A percentile compares a stretch with the other conserved stretches of the same genome.
Conservation (phyloP, 192 early-diverging fungal genomes). For the Backusella mclennaniae region DNA sequence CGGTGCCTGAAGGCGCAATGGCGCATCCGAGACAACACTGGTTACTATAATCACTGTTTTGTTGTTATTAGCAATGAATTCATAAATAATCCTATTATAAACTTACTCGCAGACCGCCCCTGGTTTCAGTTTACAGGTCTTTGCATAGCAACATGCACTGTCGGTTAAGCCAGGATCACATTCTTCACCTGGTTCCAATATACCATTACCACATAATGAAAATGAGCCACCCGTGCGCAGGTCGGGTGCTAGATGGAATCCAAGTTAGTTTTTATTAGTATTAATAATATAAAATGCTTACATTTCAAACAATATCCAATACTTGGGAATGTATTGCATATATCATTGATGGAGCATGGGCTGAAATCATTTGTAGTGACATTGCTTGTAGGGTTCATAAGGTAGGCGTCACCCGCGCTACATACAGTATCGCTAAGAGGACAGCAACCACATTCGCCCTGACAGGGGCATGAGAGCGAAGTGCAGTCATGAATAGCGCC, state of each 20-base stretch:
- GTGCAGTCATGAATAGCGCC: slow-evolving; percentile 93
- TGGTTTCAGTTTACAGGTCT: slow-evolving; percentile 76
- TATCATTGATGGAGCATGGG: slow-evolving; percentile 58
- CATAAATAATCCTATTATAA: not conserved
- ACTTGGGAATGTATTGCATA: slow-evolving; percentile 45
- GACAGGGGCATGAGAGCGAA: slow-evolving; percentile 55
- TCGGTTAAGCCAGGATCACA: slow-evolving; percentile 86
- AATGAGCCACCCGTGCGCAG: slow-evolving; percentile 39
- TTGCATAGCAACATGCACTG: slow-evolving; percentile 74
- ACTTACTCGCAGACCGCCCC: slow-evolving; percentile 69
- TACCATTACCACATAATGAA: slow-evolving; percentile 93
- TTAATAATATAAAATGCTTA: slow-evolving; percentile 16
- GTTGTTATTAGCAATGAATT: not conserved
- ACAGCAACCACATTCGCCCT: slow-evolving; percentile 55
- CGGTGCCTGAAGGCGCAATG: slow-evolving; percentile 51
- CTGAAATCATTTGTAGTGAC: slow-evolving; percentile 65
- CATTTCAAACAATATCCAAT: slow-evolving; percentile 39
- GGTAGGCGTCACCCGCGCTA: slow-evolving; percentile 59
- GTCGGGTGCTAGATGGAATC: slow-evolving; percentile 35
- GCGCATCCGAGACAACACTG: slow-evolving; percentile 80
- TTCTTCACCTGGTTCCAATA: slow-evolving; percentile 85
- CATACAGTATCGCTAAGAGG: slow-evolving; percentile 67
- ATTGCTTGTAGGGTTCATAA: slow-evolving; percentile 79
- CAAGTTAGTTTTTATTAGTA: not conserved
- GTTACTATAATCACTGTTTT: slow-evolving; percentile 71